Percentiles rank a stretch among this genome's conserved stretches.
phyloP scores from a whole-genome alignment of 2,329 filamentous ascomycete species.

The Aureobasidium sp. region DNA sequence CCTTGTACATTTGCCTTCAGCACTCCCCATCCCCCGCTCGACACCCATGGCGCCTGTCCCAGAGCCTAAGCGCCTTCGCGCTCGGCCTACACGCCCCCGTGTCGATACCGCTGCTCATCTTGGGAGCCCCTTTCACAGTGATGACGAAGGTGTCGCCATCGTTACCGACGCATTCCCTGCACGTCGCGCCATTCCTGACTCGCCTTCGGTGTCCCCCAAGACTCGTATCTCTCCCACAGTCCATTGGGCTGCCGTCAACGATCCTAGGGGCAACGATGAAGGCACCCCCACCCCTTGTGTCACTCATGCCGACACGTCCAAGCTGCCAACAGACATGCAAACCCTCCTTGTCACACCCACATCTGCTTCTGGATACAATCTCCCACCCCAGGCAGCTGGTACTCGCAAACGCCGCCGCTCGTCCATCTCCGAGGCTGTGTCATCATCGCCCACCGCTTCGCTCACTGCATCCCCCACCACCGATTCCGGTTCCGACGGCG shows the following conservation, averaged over 20 bases:
- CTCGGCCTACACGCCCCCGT: conserved; percentile 15
- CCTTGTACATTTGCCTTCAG: not conserved
- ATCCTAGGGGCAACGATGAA: not conserved
- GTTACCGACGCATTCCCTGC: not conserved
- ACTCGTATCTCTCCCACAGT: conserved; percentile 13
- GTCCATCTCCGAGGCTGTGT: not conserved
- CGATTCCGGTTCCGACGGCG: not conserved
- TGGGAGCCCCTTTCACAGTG: not conserved
- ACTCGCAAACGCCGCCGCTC: not conserved
- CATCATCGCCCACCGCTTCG: not conserved
- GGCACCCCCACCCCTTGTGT: not conserved
- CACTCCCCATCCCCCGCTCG: conserved; percentile 17
- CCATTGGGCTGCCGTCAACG: conserved; percentile 24
- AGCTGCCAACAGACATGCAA: not conserved
- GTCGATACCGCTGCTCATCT: conserved; percentile 17
- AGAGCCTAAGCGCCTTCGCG: conserved; percentile 9
- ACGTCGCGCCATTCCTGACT: conserved; percentile 13
- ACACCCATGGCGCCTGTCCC: conserved; percentile 11
- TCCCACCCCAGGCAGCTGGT: not conserved
- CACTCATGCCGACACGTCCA: not conserved
- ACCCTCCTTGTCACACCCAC: conserved; percentile 4
- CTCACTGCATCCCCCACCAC: not conserved
- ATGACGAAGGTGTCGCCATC: not conserved
- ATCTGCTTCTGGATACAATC: not conserved
- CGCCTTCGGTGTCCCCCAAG: conserved; percentile 25